These are phyloP conservation scores for Ogataea paraovalis DNA, from an alignment of 805 yeast species.

Conservation along the genomic window DNA sequence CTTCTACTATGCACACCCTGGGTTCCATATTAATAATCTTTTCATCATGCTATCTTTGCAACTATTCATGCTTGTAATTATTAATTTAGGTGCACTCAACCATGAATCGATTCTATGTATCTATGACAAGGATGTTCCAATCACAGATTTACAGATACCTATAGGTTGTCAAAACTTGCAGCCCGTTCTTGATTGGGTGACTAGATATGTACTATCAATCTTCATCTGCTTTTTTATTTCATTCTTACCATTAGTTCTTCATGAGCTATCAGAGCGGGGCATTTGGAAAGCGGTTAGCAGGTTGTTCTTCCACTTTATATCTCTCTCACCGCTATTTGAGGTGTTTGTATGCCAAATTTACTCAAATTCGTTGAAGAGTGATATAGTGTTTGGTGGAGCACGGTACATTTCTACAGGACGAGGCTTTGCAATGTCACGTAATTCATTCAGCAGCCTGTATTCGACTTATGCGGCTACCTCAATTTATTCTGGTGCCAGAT, in stretches of 20 bases:
- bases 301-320: constrained; percentile 68
- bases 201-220: constrained; percentile 81
- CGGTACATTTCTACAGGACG: constrained; percentile 89
- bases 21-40: constrained; percentile 88
- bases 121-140: constrained; percentile 62
- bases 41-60: constrained; percentile 87
- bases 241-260: constrained; percentile 81
- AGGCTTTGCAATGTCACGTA: constrained; percentile 85
- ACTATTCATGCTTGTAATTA: constrained; percentile 72
- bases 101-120: constrained; percentile 69
- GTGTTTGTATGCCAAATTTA: constrained; percentile 94
- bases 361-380: constrained; percentile 69
- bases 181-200: constrained; percentile 89
- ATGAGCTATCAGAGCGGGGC: constrained; percentile 86
- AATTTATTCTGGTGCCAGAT: constrained; percentile 71
- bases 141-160: constrained; percentile 71
- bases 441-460: constrained; percentile 67
- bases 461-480: constrained; percentile 74
- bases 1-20: constrained; percentile 95
- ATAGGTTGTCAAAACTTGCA: constrained; percentile 79
- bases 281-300: constrained; percentile 67
- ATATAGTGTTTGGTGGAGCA: constrained; percentile 88
- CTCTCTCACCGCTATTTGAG: constrained; percentile 88
- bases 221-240: constrained; percentile 92
- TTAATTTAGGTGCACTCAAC: constrained; percentile 74